phyloP scores from a whole-genome alignment of 169 alveolate genomes.

The Cryptosporidium canis region DNA sequence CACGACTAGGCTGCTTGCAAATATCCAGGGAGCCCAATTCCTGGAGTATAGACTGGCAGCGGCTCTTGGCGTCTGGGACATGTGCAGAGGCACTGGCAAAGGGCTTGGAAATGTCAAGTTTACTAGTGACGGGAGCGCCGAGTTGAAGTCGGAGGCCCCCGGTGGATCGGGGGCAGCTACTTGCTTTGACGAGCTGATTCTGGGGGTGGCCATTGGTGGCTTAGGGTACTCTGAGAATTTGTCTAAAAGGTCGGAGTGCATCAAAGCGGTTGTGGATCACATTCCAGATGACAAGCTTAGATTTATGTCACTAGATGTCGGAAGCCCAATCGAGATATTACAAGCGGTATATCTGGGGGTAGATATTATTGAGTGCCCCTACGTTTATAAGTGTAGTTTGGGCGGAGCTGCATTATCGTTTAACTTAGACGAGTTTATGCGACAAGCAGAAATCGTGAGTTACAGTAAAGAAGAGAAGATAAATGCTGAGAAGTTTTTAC shows the following conservation, averaged over 20 bases:
- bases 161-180: background rate
- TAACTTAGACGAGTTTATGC: constrained; percentile 39
- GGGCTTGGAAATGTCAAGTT: constrained; percentile 44
- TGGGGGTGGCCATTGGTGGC: constrained; percentile 65
- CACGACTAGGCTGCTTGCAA: constrained; percentile 9
- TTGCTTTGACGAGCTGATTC: constrained; percentile 15
- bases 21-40: constrained; percentile 71
- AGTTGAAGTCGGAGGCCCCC: background rate
- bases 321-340: constrained; percentile 62
- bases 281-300: constrained; percentile 26
- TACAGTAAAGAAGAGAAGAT: constrained; percentile 15
- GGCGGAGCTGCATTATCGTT: constrained; percentile 51
- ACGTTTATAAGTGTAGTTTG: constrained; percentile 32
- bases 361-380: constrained; percentile 57
- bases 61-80: constrained; percentile 54
- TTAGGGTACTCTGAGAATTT: constrained; percentile 46
- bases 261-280: constrained; percentile 21
- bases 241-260: constrained; percentile 36
- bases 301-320: constrained; percentile 23
- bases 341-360: constrained; percentile 56
- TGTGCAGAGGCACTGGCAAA: constrained; percentile 52
- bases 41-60: constrained; percentile 54
- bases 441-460: background rate
- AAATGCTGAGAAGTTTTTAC: constrained; percentile 11
- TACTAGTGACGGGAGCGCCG: constrained; percentile 6